Evolutionary conservation across 2,329 filamentous ascomycete genomes (phyloP), one percentile per base, ranked within the genome.

Genomic region (Ceratocystis alfenasii): DNA sequence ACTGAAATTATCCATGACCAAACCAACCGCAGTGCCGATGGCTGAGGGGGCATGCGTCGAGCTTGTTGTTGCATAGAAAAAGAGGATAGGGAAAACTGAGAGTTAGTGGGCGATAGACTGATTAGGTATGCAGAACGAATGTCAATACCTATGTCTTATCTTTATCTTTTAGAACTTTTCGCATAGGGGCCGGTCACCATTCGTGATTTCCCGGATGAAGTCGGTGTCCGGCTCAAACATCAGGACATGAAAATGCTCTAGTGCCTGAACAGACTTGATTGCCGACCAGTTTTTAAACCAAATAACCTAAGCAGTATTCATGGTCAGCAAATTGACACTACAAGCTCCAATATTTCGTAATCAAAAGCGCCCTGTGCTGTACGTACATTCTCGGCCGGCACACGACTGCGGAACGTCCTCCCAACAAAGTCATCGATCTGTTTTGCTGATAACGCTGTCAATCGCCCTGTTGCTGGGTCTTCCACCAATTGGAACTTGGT

Each of bases 171-270:
- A 46, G 41, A 62, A 63, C 68, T 78, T 81, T 67, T 78, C 77
- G 69, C 80, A 80, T 72, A 88, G 78, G 1, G 89, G 85, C 57
- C 87, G 78, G 76, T 95, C 90, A 12, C 86, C 87, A 46, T 83
- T 78, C 5, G 90, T 96, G 68, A 96, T 80, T 65, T 84, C 77
- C 63, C 78, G 77, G 59, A 96, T 75, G 70, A 95, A 90, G 2
- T 78, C 80, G 48, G 79, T 78, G 70, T 93, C 86, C 0, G 91
- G 87, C 70, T 89, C 80, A 74, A 87, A 88, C 65, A 96, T 78
- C 90, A 96, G 91, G 72, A 96, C 87, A 75, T 97, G 93, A 72
- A 97, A 94, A 74, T 97, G 93, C 78, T 96, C 92, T 10, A 97
- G 84, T 0, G 88, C 85, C 71, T 90, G 84, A 33, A 97, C 84